phyloP scores from a whole-genome alignment of 1,139 yeast species.

The Protomyces lactucae-debilis region DNA sequence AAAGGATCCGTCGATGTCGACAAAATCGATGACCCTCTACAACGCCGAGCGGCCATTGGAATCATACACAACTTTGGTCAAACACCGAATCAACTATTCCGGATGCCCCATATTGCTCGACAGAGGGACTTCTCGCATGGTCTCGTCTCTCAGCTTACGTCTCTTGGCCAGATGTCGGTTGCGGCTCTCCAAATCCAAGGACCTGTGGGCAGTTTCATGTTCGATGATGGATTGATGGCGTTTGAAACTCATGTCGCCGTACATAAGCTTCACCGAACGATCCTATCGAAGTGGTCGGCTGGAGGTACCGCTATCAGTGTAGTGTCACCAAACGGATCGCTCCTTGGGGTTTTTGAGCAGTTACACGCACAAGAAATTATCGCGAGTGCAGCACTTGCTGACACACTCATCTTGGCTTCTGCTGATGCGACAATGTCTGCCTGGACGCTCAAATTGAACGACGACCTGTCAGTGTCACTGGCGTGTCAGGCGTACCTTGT shows the following conservation, averaged over 20 bases:
- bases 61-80: constrained; percentile 88
- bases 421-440: constrained; percentile 33
- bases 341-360: constrained; percentile 33
- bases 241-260: not conserved
- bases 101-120: constrained; percentile 56
- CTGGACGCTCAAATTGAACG: constrained; percentile 31
- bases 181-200: not conserved
- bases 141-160: not conserved
- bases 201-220: not conserved
- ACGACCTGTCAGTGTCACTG: constrained; percentile 26
- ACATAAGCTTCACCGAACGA: not conserved
- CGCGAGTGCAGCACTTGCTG: constrained; percentile 31
- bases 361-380: constrained; percentile 33
- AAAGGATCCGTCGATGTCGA: constrained; percentile 78
- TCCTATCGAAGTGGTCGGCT: not conserved
- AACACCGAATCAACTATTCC: constrained; percentile 69
- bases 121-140: not conserved
- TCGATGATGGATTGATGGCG: not conserved
- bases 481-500: constrained; percentile 32
- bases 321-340: constrained; percentile 2
- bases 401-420: constrained; percentile 34
- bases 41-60: constrained; percentile 69
- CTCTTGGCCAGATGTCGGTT: not conserved
- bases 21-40: constrained; percentile 62
- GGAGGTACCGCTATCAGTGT: constrained; percentile 7